Evolutionary conservation across 306 rosid species (phyloP).

Genomic region (Begonia peltatifolia): DNA sequence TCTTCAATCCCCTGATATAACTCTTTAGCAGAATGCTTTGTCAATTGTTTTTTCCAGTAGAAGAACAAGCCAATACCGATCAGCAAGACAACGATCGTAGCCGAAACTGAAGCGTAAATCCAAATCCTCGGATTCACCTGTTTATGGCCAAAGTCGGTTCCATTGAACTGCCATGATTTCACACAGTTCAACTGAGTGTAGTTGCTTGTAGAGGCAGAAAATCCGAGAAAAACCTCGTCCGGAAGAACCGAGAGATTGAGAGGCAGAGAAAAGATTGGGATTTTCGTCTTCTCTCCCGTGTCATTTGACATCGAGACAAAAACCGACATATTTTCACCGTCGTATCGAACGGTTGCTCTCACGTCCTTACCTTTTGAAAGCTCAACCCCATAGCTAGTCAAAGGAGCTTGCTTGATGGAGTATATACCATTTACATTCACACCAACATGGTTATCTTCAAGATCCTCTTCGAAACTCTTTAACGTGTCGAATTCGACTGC

Average conservation of each 20-base stretch:
- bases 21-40: slow-evolving; percentile 19
- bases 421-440: slow-evolving; percentile 39
- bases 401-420: slow-evolving; percentile 22
- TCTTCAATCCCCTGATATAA: slow-evolving; percentile 40
- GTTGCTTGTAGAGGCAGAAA: slow-evolving; percentile 54
- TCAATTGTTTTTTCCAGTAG: slow-evolving; percentile 11
- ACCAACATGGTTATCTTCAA: slow-evolving; percentile 51
- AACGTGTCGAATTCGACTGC: slow-evolving; percentile 70
- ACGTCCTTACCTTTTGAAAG: slow-evolving; percentile 3
- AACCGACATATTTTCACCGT: slow-evolving; percentile 13
- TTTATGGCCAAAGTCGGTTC: slow-evolving; percentile 8
- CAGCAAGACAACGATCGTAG: slow-evolving; percentile 1
- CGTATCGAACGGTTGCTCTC: slow-evolving; percentile 14
- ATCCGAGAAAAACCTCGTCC: slow-evolving; percentile 37
- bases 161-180: slow-evolving; percentile 33
- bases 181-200: slow-evolving; percentile 41
- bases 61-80: slow-evolving; percentile 13
- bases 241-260: slow-evolving; percentile 33
- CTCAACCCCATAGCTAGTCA: slow-evolving; percentile 16
- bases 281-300: slow-evolving; percentile 4
- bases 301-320: slow-evolving; percentile 14
- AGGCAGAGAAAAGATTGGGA: slow-evolving; percentile 7
- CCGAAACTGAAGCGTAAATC: slow-evolving; percentile 31
- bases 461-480: slow-evolving; percentile 28
- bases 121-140: slow-evolving; percentile 13